Conservation (phyloP, 1,284 basidiomycete genomes). For the Melampsora occidentalis region DNA sequence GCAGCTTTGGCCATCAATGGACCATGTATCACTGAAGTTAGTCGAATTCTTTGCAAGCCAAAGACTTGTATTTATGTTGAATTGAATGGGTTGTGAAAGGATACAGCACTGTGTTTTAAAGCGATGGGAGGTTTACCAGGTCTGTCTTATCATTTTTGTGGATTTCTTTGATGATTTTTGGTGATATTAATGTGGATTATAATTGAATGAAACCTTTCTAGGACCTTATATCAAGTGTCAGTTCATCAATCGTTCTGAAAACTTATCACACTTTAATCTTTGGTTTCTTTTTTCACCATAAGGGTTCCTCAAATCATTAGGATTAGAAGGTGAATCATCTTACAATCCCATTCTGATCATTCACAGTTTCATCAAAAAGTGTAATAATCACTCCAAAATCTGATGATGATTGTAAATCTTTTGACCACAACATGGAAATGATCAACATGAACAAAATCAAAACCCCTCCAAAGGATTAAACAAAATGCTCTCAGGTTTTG, state of each 20-base stretch:
- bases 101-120: constrained; percentile 88
- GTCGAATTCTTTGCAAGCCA: not conserved
- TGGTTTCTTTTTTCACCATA: not conserved
- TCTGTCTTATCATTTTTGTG: not conserved
- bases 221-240: constrained; percentile 92
- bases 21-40: constrained; percentile 81
- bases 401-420: not conserved
- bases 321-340: constrained; percentile 65
- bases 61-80: not conserved
- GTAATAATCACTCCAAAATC: not conserved
- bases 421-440: not conserved
- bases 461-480: constrained; percentile 66
- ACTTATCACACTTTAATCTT: constrained; percentile 47
- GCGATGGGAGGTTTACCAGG: constrained; percentile 79
- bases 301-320: constrained; percentile 69
- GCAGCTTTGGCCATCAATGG: constrained; percentile 76
- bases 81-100: constrained; percentile 53
- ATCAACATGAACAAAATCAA: not conserved
- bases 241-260: constrained; percentile 41
- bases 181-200: not conserved
- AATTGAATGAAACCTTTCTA: not conserved
- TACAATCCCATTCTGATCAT: constrained; percentile 14
- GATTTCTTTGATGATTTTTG: not conserved
- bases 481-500: constrained; percentile 78
- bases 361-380: not conserved